Evolutionary conservation across 1,284 basidiomycete species (phyloP), one percentile per base, ranked within the genome.

Genomic region (Mycosarcoma maydis): DNA sequence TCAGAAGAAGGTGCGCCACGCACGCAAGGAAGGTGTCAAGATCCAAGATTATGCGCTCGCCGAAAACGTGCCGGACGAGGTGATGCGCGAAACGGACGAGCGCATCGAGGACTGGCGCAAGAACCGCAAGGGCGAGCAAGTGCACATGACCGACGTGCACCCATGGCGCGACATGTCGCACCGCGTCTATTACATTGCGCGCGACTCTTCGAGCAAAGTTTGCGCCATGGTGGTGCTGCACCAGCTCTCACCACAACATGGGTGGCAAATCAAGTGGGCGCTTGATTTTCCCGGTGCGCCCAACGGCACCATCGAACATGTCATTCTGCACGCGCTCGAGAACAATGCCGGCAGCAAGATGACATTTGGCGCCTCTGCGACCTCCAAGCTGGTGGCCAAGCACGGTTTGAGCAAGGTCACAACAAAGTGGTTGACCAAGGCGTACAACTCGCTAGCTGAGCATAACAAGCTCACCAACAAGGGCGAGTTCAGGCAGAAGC

Each of bases 181-280:
- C 72, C 78, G 87, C 32, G 82, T 81, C 68, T 88, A 87, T 82
- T 87, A 85, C 77, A 83, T 86, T 62, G 86, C 85, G 1, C 80
- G 83, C 22, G 84, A 86, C 59, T 81, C 80, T 59, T 74, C 84
- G 8, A 82, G 81, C 24, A 82, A 83, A 76, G 84, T 86, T 36
- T 65, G 71, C 54, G 84, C 84, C 2, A 77, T 87, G 55, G 85
- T 87, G 48, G 86, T 87, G 22, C 78, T 88, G 5, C 85, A 86
- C 9, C 85, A 87, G 77, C 83, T 88, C 14, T 82, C 86, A 5
- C 83, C 85, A 4, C 76, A 82, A 53, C 82, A 86, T 55, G 87
- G 86, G 6, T 85, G 84, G 78, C 87, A 88, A 76, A 85, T 87
- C 79, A 88, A 88, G 76, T 88, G 86, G 85, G 85, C 86, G 3